A percentile compares a stretch with the other conserved stretches of the same genome.
phyloP scores from a whole-genome alignment of 2,329 filamentous ascomycete species.

The Aureobasidium pullulans region DNA sequence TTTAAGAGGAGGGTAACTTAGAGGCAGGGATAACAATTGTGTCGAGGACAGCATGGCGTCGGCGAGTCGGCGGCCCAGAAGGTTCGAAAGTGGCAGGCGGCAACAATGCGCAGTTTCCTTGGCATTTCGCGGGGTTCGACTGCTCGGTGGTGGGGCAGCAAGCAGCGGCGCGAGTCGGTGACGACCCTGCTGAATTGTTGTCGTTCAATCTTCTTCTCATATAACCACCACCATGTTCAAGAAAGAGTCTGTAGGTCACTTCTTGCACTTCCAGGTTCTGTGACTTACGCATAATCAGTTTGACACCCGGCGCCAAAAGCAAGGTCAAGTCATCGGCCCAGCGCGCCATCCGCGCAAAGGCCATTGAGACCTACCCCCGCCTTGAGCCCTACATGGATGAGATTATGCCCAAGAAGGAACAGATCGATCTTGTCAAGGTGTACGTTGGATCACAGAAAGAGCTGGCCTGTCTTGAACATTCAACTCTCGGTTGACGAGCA shows the following conservation, averaged over 20 bases:
- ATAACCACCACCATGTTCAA: constrained; percentile 65
- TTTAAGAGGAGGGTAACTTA: background rate
- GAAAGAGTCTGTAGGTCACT: constrained; percentile 62
- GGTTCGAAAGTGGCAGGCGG: constrained; percentile 3
- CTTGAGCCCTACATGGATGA: constrained; percentile 86
- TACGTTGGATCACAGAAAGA: constrained; percentile 26
- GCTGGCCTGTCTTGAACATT: background rate
- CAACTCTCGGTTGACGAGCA: background rate
- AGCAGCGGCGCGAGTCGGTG: background rate
- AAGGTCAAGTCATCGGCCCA: constrained; percentile 98
- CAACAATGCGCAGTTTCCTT: constrained; percentile 7
- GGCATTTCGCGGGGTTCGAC: constrained; percentile 13
- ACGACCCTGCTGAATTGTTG: constrained; percentile 1
- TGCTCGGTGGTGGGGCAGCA: constrained; percentile 13
- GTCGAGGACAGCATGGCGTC: background rate
- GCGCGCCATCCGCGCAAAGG: constrained; percentile 72
- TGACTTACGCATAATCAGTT: constrained; percentile 40
- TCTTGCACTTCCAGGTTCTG: background rate
- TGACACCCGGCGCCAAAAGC: constrained; percentile 72
- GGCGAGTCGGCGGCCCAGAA: background rate
- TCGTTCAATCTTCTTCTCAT: background rate
- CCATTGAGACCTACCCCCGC: constrained; percentile 77
- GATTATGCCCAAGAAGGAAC: constrained; percentile 88
- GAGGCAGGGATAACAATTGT: background rate
- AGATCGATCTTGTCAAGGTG: constrained; percentile 85